Base-by-base conservation (phyloP, 1,284 basidiomycete species). In the Tylopilus sp. region DNA sequence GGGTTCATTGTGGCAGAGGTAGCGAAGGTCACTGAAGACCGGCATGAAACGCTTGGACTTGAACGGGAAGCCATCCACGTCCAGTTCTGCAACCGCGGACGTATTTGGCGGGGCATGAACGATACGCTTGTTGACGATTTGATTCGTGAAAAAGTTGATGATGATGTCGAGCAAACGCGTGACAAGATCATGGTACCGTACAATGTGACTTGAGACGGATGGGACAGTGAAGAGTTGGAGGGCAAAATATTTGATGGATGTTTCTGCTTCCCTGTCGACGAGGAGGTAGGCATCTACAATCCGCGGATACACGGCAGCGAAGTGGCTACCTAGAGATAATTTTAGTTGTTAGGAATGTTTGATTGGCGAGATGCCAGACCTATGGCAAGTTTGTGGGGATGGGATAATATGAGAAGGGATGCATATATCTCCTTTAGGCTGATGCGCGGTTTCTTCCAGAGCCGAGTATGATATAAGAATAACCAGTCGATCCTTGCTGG, bases 41-140 rank as follows among this genome's bases (percentile, higher is more conserved):
- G 90, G 86, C 82, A 94, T 88, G 72, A 95, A 96, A 17, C 94
- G 89, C 68, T 97, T 97, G 20, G 91, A 92, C 66, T 92, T 89
- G 82, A 96, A 96, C 0, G 90, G 88, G 53, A 85, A 83, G 24
- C 84, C 84, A 49, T 95, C 93, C 40, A 92, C 86, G 55, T 94
- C 88, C 53, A 94, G 76, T 66, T 75, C 60, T 43, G 55, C 43
- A 40, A 55, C 53, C 43, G 64, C 62, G 29, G 62, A 43, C 13
- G 63, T 50, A 19, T 61, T 58, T 33, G 57, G 56, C 29, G 74
- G 67, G 33, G 78, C 77, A 20, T 78, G 80, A 13, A 79, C 63
- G 57, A 92, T 86, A 22, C 80, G 80, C 58, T 85, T 86, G 46
- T 83, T 81, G 13, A 71, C 70, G 48, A 92, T 88, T 60, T 94